Conservation (phyloP, 2,329 filamentous ascomycete species). For the Calonectria henricotiae region DNA sequence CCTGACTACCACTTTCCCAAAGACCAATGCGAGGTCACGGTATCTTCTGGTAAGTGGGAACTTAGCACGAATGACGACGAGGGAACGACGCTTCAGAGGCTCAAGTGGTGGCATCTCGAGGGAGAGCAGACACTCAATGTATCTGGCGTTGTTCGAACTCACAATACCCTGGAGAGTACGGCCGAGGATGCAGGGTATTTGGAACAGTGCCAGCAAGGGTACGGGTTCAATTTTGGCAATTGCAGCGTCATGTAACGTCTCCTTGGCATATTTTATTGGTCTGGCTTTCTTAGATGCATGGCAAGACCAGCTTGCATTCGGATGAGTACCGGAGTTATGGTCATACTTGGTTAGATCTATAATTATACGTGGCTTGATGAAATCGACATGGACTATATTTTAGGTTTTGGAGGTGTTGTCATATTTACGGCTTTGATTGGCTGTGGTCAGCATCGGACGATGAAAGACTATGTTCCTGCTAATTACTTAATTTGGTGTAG, state of each 20-base stretch:
- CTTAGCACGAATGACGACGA: conserved; percentile 83
- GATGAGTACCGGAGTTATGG: conserved; percentile 30
- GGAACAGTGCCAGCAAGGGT: conserved; percentile 74
- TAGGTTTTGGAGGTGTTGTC: background rate
- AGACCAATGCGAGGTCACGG: conserved; percentile 79
- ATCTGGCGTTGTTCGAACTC: conserved; percentile 79
- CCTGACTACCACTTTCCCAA: conserved; percentile 94
- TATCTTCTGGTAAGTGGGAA: conserved; percentile 91
- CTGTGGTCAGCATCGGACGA: background rate
- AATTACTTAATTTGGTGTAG: background rate
- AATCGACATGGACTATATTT: background rate
- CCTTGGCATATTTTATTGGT: background rate
- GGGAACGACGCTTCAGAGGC: conserved; percentile 79
- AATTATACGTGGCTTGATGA: conserved; percentile 1
- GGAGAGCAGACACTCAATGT: conserved; percentile 87
- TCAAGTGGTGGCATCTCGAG: conserved; percentile 94
- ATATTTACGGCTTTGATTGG: no score
- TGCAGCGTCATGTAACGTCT: conserved; percentile 69
- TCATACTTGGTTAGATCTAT: background rate
- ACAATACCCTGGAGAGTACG: conserved; percentile 71
- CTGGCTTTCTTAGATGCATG: conserved; percentile 18
- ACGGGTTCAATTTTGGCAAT: conserved; percentile 63
- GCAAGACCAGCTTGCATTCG: conserved; percentile 24
- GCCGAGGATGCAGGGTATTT: conserved; percentile 86
- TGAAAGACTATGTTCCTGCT: background rate